Base-by-base conservation (phyloP, 257 asterid genomes). In the Plantago ovata region DNA sequence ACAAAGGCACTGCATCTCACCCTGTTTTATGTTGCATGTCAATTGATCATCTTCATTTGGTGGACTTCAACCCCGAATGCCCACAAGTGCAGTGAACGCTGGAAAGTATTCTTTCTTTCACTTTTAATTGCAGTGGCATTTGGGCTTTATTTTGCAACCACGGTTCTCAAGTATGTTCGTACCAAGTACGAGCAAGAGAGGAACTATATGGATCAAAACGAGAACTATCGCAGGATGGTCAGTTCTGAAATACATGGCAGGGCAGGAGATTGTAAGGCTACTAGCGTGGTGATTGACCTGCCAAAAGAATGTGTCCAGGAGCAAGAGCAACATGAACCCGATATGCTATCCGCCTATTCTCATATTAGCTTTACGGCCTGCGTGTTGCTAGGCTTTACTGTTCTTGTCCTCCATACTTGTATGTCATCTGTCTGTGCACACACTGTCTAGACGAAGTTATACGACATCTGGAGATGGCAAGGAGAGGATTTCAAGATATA, bases 91-190 rank as follows among this genome's bases (percentile, higher is more conserved):
- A 15, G 58, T 38, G 21, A 63, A 3, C 62, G 69, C 66, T 69
- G 70, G 75, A 69, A 63, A 9, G 62, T 66, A 5, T 69, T 69
- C 58, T 42, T 61, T 24, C 10, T 69, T 13, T 69, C 75, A 13
- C 15, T 69, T 12, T 36, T 46, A 39, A 19, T 69, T 6, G 61
- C 70, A 3, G 44, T 69, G 8, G 49, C 23, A 0, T 69, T 69
- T 18, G 63, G 57, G 11, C 56, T 40, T 58, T 63, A 69, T 22
- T 63, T 69, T 45, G 21, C 40, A 44, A 22, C 75, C 44, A 69
- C 70, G 12, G 1, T 58, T 10, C 19, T 69, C 32, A 64, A 63
- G 19, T 58, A 64, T 28, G 54, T 51, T 6, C 62, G 55, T 21
- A 69, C 51, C 9, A 69, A 36, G 23, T 56, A 51, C 16, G 70